Conservation (phyloP, 495 filamentous ascomycete genomes). For the Pyrenopolyporus hunteri region DNA sequence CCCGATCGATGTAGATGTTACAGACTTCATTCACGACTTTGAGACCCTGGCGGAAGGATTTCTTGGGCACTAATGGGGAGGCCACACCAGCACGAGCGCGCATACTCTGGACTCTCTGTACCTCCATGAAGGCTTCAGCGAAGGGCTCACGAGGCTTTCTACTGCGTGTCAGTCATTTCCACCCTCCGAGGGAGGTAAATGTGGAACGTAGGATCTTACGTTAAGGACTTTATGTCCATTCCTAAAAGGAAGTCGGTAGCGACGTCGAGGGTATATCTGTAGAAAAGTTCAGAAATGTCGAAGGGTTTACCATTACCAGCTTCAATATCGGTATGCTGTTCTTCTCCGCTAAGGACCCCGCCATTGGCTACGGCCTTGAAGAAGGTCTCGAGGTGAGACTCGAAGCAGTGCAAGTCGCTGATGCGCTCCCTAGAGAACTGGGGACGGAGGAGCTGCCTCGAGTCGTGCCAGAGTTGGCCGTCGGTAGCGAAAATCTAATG, state of each 20-base stretch:
- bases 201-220: slow-evolving; percentile 37
- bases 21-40: slow-evolving; percentile 76
- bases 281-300: slow-evolving; percentile 75
- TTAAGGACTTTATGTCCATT: slow-evolving; percentile 71
- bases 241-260: slow-evolving; percentile 90
- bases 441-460: slow-evolving; percentile 77
- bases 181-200: slow-evolving; percentile 11
- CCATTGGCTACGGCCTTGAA: slow-evolving; percentile 63
- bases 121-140: slow-evolving; percentile 75
- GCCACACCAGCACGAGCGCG: slow-evolving; percentile 64
- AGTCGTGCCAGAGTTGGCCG: slow-evolving; percentile 73
- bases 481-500: slow-evolving; percentile 87
- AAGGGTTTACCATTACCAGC: slow-evolving; percentile 59
- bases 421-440: slow-evolving; percentile 85
- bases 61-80: slow-evolving; percentile 59
- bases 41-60: slow-evolving; percentile 64
- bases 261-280: slow-evolving; percentile 80
- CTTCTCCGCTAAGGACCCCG: slow-evolving; percentile 53
- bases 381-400: slow-evolving; percentile 73
- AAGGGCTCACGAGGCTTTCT: slow-evolving; percentile 59
- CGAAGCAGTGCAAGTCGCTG: slow-evolving; percentile 79
- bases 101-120: slow-evolving; percentile 70
- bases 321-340: slow-evolving; percentile 52
- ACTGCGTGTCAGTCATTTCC: slow-evolving; percentile 4
- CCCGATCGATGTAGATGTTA: slow-evolving; percentile 71